Conservation (phyloP, 1,284 basidiomycete species). For the Neolentinus lepideus region DNA sequence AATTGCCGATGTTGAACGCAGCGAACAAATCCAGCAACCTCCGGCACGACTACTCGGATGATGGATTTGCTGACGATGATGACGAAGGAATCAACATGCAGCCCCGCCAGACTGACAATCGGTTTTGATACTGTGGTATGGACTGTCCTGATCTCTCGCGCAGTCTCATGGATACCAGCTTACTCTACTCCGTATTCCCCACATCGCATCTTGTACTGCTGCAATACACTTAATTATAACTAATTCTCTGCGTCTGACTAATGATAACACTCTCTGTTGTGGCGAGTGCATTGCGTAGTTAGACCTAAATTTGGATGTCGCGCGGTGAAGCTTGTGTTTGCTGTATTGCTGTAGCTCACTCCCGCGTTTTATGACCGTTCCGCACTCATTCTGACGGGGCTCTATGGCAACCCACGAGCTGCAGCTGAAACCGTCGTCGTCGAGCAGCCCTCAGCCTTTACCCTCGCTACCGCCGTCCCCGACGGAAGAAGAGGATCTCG, state of each 20-base stretch:
- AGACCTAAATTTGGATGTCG: neutral
- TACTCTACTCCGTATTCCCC: neutral
- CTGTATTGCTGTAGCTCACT: neutral
- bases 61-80: neutral
- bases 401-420: neutral
- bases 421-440: neutral
- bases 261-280: neutral
- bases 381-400: neutral
- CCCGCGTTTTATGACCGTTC: neutral
- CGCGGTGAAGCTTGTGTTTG: neutral
- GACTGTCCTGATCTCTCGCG: neutral
- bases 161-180: neutral
- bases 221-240: neutral
- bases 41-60: slow-evolving; percentile 32
- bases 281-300: neutral
- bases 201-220: neutral
- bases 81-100: neutral
- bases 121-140: neutral
- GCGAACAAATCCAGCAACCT: slow-evolving; percentile 44
- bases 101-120: neutral
- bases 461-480: slow-evolving; percentile 34
- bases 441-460: slow-evolving; percentile 17
- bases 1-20: slow-evolving; percentile 40
- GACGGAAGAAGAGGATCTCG: slow-evolving; percentile 38
- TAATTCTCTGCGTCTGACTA: too few relatives aligned